Percentiles rank a stretch among this genome's conserved stretches.
Conservation (phyloP, 2,329 filamentous ascomycete genomes). For the Cordyceps militaris region DNA sequence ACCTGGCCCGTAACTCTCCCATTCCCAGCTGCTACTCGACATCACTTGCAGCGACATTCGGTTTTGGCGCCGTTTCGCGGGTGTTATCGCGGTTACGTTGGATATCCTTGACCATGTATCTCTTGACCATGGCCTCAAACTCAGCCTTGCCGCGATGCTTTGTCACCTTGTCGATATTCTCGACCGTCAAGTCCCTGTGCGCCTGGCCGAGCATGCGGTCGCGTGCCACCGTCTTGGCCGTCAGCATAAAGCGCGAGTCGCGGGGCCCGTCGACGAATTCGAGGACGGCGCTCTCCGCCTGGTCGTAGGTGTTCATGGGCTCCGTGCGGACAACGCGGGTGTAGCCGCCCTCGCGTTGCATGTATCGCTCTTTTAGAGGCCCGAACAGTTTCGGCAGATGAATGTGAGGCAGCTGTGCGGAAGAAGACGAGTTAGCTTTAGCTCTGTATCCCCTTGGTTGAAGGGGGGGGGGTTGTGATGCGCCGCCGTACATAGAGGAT, state of each 20-base stretch:
- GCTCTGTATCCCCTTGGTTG: background rate
- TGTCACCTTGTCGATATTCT: slow-evolving; percentile 81
- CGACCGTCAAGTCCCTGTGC: slow-evolving; percentile 63
- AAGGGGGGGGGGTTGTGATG: background rate
- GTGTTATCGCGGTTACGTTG: background rate
- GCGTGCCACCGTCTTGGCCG: slow-evolving; percentile 72
- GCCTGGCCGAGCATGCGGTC: slow-evolving; percentile 47
- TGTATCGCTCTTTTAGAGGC: slow-evolving; percentile 72
- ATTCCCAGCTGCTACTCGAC: background rate
- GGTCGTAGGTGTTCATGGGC: slow-evolving; percentile 73
- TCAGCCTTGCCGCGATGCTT: slow-evolving; percentile 63
- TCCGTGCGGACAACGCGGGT: slow-evolving; percentile 91
- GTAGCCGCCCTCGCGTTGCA: slow-evolving; percentile 77
- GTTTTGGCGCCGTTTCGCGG: background rate
- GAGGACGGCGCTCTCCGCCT: slow-evolving; percentile 83
- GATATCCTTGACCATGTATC: slow-evolving; percentile 7
- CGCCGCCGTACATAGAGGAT: slow-evolving; percentile 71
- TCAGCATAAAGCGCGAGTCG: slow-evolving; percentile 93
- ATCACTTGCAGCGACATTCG: background rate
- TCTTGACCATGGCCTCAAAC: slow-evolving; percentile 45
- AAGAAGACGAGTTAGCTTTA: background rate
- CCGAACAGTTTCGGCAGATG: slow-evolving; percentile 84
- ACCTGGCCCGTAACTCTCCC: background rate
- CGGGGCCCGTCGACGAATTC: slow-evolving; percentile 91
- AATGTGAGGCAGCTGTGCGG: slow-evolving; percentile 50